A percentile compares a stretch with the other conserved stretches of the same genome.
phyloP scores from a whole-genome alignment of 306 rosid species.

The Medicago ruthenica region DNA sequence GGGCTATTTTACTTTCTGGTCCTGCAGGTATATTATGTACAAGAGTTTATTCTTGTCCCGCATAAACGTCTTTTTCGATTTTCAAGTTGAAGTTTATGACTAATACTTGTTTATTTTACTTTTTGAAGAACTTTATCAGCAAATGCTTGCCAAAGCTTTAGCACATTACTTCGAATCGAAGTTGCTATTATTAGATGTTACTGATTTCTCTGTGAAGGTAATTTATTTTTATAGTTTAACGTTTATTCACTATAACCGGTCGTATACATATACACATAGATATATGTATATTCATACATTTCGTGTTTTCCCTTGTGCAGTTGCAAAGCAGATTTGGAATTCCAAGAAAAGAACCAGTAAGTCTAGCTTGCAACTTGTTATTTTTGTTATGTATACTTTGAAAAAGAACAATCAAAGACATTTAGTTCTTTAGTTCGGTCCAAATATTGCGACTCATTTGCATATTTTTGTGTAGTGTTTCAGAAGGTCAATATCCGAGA shows the following conservation, averaged over 20 bases:
- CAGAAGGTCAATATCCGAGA: constrained; percentile 78
- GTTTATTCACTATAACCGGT: constrained; percentile 22
- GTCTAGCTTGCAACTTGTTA: constrained; percentile 34
- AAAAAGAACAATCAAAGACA: not conserved
- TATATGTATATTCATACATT: constrained; percentile 39
- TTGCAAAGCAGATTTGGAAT: constrained; percentile 83
- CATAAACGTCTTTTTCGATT: not conserved
- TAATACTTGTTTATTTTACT: constrained; percentile 18
- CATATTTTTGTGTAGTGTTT: constrained; percentile 55
- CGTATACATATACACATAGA: constrained; percentile 11
- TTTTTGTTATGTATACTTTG: not conserved
- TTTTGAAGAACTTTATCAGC: constrained; percentile 77
- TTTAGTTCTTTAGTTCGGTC: constrained; percentile 28
- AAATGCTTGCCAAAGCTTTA: constrained; percentile 87
- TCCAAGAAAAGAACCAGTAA: constrained; percentile 72
- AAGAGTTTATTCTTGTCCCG: not conserved
- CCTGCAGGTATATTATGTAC: constrained; percentile 68
- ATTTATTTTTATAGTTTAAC: not conserved
- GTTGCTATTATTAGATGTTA: constrained; percentile 77
- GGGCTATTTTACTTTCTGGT: constrained; percentile 89
- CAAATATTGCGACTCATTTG: constrained; percentile 41
- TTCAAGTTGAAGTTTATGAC: constrained; percentile 13
- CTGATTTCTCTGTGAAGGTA: constrained; percentile 85
- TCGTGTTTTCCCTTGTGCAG: constrained; percentile 57
- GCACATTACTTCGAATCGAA: constrained; percentile 78